Percentiles rank a stretch among this genome's conserved stretches.
phyloP scores from a whole-genome alignment of 2,329 filamentous ascomycete genomes.

The Aspergillus sp. region DNA sequence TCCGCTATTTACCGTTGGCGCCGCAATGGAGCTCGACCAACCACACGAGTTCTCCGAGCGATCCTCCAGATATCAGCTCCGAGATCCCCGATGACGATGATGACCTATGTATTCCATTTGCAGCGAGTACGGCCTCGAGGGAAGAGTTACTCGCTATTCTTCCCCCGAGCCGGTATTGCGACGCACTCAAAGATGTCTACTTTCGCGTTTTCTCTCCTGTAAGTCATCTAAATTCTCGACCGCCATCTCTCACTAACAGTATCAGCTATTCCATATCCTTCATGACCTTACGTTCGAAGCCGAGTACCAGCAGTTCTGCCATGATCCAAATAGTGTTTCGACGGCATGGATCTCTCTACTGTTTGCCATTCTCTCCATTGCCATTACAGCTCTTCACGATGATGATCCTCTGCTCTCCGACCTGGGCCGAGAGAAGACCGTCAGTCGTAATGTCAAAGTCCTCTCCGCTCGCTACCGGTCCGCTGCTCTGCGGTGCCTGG shows the following conservation, averaged over 20 bases:
- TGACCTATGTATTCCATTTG: constrained; percentile 40
- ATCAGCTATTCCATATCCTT: constrained; percentile 46
- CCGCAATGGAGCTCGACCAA: constrained; percentile 39
- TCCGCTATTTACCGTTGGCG: constrained; percentile 40
- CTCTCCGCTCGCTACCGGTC: constrained; percentile 44
- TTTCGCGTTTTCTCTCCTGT: constrained; percentile 46
- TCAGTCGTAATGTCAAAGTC: constrained; percentile 42
- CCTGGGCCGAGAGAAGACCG: constrained; percentile 41
- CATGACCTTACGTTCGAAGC: constrained; percentile 47
- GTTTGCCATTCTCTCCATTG: constrained; percentile 45
- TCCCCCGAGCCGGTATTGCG: constrained; percentile 42
- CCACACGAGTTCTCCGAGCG: constrained; percentile 29
- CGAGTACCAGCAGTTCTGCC: constrained; percentile 44
- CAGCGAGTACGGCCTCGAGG: constrained; percentile 31
- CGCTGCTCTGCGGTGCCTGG: constrained; percentile 43
- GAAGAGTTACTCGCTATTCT: constrained; percentile 38
- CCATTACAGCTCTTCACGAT: constrained; percentile 43
- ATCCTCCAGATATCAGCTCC: constrained; percentile 31
- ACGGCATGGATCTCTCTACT: constrained; percentile 46
- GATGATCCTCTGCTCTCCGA: constrained; percentile 42
- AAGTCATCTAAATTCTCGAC: constrained; percentile 18
- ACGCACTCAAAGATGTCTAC: constrained; percentile 42
- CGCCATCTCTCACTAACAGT: not conserved
- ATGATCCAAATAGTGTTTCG: constrained; percentile 40
- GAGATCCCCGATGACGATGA: constrained; percentile 37